Evolutionary conservation across 202 grass and related monocot genomes (phyloP), one percentile per base, ranked within the genome.

Genomic region (Dendrocalamus latiflorus): DNA sequence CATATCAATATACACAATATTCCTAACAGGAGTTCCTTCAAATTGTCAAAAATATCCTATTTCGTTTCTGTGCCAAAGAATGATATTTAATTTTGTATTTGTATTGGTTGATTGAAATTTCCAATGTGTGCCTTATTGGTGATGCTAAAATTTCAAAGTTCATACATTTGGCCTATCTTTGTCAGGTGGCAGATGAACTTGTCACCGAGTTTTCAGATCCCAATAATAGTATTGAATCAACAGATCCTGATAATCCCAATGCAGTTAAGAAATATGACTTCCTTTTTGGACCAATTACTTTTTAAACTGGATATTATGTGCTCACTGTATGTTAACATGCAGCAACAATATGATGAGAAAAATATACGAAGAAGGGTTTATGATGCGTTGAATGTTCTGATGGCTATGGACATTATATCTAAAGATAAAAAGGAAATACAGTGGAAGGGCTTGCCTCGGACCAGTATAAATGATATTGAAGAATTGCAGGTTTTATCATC

Each of bases 331-430:
- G n/a, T 84, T 65, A 75, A 76, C 53, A 80, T 75, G 75, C 93
- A 99, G 96, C 96, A 95, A 90, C 93, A 99, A 78, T 99, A 95
- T 76, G 96, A 98, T 83, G 96, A 95, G 89, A 98, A 98, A 89
- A 98, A 98, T 51, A 98, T 98, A n/a, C n/a, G n/a, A n/a, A n/a
- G 96, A 98, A n/a, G n/a, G n/a, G n/a, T n/a, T n/a, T n/a, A n/a
- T n/a, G n/a, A n/a, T n/a, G n/a, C n/a, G n/a, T n/a, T 98, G 61
- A 98, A 98, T 81, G 96, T 99, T 59, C 81, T 99, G 30, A 99
- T 99, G 96, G 96, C 96, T 54, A 99, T 99, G 96, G 96, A 99
- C 42, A 99, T 99, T 85, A 95, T 99, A 82, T 99, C 91, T 30
- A 99, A 99, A 85, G 96, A 99, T 86, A 99, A 99, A 88, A 99